Evolutionary conservation across 352 stramenopile species (phyloP), one percentile per base, ranked within the genome.

Genomic region (Phytophthora syringae): DNA sequence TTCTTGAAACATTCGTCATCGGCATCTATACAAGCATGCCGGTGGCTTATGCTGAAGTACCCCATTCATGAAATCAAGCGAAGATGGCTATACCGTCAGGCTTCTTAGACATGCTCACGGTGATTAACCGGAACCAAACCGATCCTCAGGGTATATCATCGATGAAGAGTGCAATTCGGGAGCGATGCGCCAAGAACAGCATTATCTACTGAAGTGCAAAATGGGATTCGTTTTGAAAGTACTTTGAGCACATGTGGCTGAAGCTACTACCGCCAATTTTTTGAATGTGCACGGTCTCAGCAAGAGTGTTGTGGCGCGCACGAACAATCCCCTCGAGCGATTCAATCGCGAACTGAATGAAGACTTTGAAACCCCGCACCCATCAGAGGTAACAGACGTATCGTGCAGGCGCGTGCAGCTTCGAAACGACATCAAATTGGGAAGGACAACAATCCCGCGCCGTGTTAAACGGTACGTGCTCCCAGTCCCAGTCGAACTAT

Each of bases 191-290:
- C 20, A 32, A 42, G 20, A 11, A 32, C 10, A 49, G 32, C 11
- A 13, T 28, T 15, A 32, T 12, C 5, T 56, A 55, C 27, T 16
- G 45, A 18, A 34, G 12, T 18, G 25, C 7, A 0, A 50, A 44
- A n/a, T 52, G 52, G 52, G 27, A 3, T 13, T 44, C 20, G 2
- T 62, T 49, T 18, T 62, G 27, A 18, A 63, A 50, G 7, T 54
- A 54, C 16, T 62, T 54, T 2, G 43, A 62, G 42, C 30, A 28
- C 16, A 64, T n/a, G 6, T 44, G 44, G 34, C 15, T 56, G 27
- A n/a, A n/a, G n/a, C n/a, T n/a, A n/a, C n/a, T n/a, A n/a, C n/a
- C 27, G 27, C 30, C 43, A 61, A 45, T 21, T 52, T 47, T 36
- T 53, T 27, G 30, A 60, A 52, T 45, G 40, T 60, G 3, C n/a